phyloP scores from a whole-genome alignment of 208 protist species.

The Kentomonas sorsogonicus region DNA sequence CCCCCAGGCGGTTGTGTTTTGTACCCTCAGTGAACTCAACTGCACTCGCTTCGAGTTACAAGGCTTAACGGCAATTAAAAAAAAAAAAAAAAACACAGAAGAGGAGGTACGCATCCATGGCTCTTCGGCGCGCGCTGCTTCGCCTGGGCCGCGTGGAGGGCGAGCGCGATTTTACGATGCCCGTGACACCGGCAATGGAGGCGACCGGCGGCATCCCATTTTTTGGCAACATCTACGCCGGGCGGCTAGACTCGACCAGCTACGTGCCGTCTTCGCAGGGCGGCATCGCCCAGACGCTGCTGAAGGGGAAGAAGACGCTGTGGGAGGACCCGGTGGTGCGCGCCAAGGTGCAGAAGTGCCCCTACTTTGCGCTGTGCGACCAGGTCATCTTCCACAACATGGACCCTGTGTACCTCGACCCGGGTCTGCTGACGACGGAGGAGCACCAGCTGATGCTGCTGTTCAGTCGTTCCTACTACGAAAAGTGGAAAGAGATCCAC shows the following conservation, averaged over 20 bases:
- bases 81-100: background rate
- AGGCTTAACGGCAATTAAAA: too few relatives aligned
- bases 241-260: slow-evolving; percentile 72
- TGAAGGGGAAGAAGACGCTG: slow-evolving; percentile 33
- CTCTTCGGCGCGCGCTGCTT: too few relatives aligned
- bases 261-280: slow-evolving; percentile 60
- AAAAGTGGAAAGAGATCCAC: slow-evolving; percentile 77
- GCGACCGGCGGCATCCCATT: slow-evolving; percentile 72
- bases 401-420: slow-evolving; percentile 80
- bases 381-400: slow-evolving; percentile 88
- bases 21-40: too few relatives aligned
- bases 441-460: slow-evolving; percentile 85
- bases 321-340: slow-evolving; percentile 66
- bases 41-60: too few relatives aligned
- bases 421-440: slow-evolving; percentile 68
- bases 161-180: slow-evolving; percentile 55
- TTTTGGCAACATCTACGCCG: slow-evolving; percentile 81
- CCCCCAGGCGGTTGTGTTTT: too few relatives aligned
- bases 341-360: slow-evolving; percentile 55
- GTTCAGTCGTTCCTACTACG: slow-evolving; percentile 81
- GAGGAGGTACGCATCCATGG: background rate
- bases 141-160: too few relatives aligned
- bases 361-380: slow-evolving; percentile 85
- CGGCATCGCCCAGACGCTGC: slow-evolving; percentile 37
- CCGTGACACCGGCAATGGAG: slow-evolving; percentile 42